phyloP scores from a whole-genome alignment of 2,329 filamentous ascomycete species.

The Bipolaris zeicola region DNA sequence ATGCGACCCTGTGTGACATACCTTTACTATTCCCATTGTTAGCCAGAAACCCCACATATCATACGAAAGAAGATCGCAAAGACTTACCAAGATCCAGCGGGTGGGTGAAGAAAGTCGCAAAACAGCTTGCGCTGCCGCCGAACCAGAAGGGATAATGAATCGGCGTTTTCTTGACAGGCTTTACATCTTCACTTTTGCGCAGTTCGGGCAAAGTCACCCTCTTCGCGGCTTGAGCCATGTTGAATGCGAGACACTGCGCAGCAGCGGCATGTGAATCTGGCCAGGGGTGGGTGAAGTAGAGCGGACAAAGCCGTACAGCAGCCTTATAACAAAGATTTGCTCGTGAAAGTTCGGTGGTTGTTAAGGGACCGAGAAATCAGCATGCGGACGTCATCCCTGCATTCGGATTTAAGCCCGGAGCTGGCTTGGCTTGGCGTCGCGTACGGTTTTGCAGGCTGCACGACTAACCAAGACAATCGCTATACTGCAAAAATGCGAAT shows the following conservation, averaged over 20 bases:
- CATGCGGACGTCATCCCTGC: conserved; percentile 35
- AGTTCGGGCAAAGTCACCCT: conserved; percentile 39
- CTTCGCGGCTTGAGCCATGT: conserved; percentile 50
- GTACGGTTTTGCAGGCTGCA: conserved; percentile 23
- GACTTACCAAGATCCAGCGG: conserved; percentile 84
- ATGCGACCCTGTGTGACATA: conserved; percentile 27
- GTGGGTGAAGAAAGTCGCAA: conserved; percentile 90
- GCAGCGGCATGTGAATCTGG: conserved; percentile 35
- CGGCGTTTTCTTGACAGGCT: conserved; percentile 35
- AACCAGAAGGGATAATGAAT: conserved; percentile 74
- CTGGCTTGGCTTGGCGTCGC: conserved; percentile 34
- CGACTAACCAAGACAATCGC: conserved; percentile 17
- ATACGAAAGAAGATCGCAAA: neutral
- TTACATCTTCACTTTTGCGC: conserved; percentile 52
- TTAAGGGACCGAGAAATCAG: conserved; percentile 30
- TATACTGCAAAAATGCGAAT: conserved; percentile 32
- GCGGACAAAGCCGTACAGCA: neutral
- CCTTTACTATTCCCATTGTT: conserved; percentile 51
- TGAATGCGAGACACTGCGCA: conserved; percentile 1
- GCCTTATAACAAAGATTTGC: conserved; percentile 16
- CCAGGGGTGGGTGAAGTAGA: neutral
- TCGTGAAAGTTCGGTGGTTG: conserved; percentile 26
- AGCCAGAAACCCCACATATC: conserved; percentile 24
- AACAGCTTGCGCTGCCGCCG: conserved; percentile 89
- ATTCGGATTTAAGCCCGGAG: conserved; percentile 21